phyloP scores from a whole-genome alignment of 257 asterid species.

The Solanum virginianum region DNA sequence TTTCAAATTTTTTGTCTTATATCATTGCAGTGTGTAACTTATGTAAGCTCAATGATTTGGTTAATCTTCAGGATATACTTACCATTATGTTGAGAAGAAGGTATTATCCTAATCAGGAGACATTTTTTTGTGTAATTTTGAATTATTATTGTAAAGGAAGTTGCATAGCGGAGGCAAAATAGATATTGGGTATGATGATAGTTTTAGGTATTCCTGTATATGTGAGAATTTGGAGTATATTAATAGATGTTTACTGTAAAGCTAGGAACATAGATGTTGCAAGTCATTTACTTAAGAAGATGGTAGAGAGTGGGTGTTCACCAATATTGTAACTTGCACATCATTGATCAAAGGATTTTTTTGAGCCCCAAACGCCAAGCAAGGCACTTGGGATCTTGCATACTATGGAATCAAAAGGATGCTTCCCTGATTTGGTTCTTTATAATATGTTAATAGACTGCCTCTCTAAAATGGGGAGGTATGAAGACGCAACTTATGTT shows the following conservation, averaged over 20 bases:
- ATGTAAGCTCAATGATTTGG: constrained; percentile 46
- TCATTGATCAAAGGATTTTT: constrained; percentile 52
- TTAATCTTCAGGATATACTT: constrained; percentile 27
- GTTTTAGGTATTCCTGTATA: constrained; percentile 44
- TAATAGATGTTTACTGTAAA: constrained; percentile 42
- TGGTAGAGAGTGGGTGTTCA: constrained; percentile 48
- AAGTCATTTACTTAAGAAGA: constrained; percentile 34
- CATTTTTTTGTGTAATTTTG: constrained; percentile 42
- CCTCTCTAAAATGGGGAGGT: constrained; percentile 60
- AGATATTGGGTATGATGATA: constrained; percentile 46
- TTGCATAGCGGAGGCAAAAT: constrained; percentile 39
- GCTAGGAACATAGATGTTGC: constrained; percentile 48
- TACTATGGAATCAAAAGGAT: constrained; percentile 37
- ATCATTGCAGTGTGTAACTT: constrained; percentile 53
- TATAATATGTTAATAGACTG: constrained; percentile 62
- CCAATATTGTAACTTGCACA: constrained; percentile 60
- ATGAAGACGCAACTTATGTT: constrained; percentile 44
- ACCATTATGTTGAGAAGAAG: constrained; percentile 36
- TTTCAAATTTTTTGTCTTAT: constrained; percentile 61
- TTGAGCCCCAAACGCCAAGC: constrained; percentile 32
- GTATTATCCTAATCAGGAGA: constrained; percentile 45
- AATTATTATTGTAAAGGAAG: constrained; percentile 42
- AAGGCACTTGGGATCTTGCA: constrained; percentile 46
- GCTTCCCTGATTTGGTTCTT: constrained; percentile 56
- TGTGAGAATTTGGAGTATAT: constrained; percentile 45